Percentiles rank a stretch among this genome's conserved stretches.
Conservation (phyloP, 2,329 filamentous ascomycete species). For the Aspergillus sp. region DNA sequence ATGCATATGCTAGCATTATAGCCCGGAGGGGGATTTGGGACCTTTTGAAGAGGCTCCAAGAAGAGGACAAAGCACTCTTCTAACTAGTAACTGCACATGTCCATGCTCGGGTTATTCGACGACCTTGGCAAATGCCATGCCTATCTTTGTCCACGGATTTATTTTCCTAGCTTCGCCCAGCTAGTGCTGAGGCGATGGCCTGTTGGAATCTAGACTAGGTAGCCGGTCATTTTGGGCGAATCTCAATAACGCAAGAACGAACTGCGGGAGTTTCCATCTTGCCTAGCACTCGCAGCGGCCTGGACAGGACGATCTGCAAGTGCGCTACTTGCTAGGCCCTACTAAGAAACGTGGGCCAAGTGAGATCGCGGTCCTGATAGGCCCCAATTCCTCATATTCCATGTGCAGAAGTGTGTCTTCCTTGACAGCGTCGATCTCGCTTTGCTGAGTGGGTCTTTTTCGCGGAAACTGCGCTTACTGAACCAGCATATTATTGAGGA, state of each 20-base stretch:
- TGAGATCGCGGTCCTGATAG: background rate
- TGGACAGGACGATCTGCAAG: background rate
- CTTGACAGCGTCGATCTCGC: conserved; percentile 38
- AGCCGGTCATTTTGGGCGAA: background rate
- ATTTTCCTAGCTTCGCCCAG: background rate
- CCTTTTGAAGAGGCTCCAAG: background rate
- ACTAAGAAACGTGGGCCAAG: background rate
- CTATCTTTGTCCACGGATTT: background rate
- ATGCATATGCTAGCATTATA: background rate
- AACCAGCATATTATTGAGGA: conserved; percentile 46
- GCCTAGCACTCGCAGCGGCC: background rate
- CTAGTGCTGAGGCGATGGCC: background rate
- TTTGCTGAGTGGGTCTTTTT: conserved; percentile 39
- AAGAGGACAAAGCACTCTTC: background rate
- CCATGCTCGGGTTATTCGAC: background rate
- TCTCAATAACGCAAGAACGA: background rate
- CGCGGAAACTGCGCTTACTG: conserved; percentile 30
- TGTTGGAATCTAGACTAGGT: conserved; percentile 1
- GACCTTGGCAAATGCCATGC: background rate
- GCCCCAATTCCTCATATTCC: background rate
- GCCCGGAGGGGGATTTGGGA: background rate
- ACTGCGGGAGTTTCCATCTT: background rate
- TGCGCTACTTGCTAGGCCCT: background rate
- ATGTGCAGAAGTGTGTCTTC: conserved; percentile 26
- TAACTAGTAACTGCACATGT: background rate